These are phyloP conservation scores for Mucuna pruriens DNA, from an alignment of 306 rosid species.

Conservation along the genomic window DNA sequence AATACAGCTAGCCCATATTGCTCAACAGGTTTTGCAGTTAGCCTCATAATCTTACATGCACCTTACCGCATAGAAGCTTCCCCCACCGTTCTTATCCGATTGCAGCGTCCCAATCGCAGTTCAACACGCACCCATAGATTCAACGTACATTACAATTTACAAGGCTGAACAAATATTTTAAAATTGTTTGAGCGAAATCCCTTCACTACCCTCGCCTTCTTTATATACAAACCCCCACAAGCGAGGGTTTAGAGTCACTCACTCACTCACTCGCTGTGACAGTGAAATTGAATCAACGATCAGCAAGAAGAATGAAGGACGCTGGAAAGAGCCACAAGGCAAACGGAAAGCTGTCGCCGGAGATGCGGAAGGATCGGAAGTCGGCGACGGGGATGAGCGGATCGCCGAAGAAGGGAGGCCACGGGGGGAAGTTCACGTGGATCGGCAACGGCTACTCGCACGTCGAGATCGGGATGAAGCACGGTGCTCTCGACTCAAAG, in stretches of 20 bases:
- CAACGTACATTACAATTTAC: neutral
- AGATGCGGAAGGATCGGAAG: slow-evolving; percentile 68
- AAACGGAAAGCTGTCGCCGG: slow-evolving; percentile 49
- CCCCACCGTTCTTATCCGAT: slow-evolving; percentile 45
- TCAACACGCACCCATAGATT: slow-evolving; percentile 19
- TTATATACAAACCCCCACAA: neutral
- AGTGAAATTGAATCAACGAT: neutral
- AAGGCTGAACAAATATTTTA: neutral
- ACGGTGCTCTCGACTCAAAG: slow-evolving; percentile 57
- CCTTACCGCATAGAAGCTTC: neutral
- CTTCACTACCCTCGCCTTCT: slow-evolving; percentile 33
- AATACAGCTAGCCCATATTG: neutral
- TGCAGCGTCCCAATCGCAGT: slow-evolving; percentile 17
- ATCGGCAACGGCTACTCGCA: slow-evolving; percentile 59
- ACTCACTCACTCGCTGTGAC: neutral
- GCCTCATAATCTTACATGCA: neutral
- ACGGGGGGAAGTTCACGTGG: slow-evolving; percentile 96
- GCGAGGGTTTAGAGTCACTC: neutral
- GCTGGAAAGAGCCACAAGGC: slow-evolving; percentile 61
- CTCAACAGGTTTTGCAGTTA: neutral
- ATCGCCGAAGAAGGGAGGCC: slow-evolving; percentile 95
- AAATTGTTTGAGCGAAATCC: neutral
- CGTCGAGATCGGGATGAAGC: slow-evolving; percentile 53
- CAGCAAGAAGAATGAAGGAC: slow-evolving; percentile 57
- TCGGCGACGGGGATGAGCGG: slow-evolving; percentile 86